These are phyloP conservation scores for Lantana camara DNA, from an alignment of 257 asterid genomes.

Conservation along the genomic window DNA sequence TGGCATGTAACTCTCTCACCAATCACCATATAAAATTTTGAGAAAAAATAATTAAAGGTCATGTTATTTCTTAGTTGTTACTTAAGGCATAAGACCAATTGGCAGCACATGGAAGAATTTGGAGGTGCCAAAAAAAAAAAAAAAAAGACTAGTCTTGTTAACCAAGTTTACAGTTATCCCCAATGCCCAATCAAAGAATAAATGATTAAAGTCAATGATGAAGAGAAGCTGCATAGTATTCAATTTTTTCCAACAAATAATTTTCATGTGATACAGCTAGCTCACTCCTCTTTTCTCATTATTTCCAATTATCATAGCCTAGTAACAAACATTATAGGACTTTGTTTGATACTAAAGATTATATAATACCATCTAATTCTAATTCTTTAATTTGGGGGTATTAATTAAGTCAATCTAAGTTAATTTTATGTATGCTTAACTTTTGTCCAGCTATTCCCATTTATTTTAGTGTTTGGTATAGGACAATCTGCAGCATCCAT, in stretches of 20 bases:
- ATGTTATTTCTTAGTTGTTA: neutral
- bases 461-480: too few relatives aligned
- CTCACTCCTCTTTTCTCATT: constrained; percentile 5
- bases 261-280: constrained; percentile 41
- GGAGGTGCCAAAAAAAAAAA: neutral
- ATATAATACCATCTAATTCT: too few relatives aligned
- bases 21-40: neutral
- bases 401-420: too few relatives aligned
- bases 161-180: neutral
- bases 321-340: too few relatives aligned
- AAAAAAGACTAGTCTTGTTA: too few relatives aligned
- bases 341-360: too few relatives aligned
- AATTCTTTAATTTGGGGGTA: too few relatives aligned
- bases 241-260: constrained; percentile 15
- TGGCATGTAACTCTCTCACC: too few relatives aligned
- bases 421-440: too few relatives aligned
- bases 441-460: too few relatives aligned
- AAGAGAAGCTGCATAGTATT: constrained; percentile 25
- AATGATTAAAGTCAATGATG: constrained; percentile 32
- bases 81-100: neutral
- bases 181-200: constrained; percentile 33
- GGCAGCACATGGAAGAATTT: constrained; percentile 11
- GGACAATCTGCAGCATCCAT: constrained; percentile 27
- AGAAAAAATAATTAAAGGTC: neutral
- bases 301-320: neutral